Conservation (phyloP, 768 basidiomycete genomes). For the Hysterangium stoloniferum region DNA sequence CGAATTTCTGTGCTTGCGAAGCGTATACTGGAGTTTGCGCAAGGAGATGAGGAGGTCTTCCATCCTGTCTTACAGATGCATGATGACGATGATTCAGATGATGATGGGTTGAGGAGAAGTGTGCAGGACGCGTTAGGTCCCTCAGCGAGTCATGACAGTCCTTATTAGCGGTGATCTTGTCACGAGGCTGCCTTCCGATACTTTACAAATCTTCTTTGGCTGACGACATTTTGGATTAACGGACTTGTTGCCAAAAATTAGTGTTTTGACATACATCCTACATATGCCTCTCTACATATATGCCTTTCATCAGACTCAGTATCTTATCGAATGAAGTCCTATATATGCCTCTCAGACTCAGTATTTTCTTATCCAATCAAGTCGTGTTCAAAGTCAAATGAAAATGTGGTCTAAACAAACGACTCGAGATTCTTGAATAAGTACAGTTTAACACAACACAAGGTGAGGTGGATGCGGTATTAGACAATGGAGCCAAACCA, state of each 20-base stretch:
- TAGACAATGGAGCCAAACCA: constrained; percentile 13
- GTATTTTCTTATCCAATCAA: no score
- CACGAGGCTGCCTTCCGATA: no score
- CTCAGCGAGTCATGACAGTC: constrained; percentile 24
- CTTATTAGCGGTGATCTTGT: no score
- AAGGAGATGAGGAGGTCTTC: constrained; percentile 50
- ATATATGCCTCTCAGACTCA: no score
- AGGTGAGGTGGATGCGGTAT: constrained; percentile 13
- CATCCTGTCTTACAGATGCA: constrained; percentile 39
- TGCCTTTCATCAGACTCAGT: no score
- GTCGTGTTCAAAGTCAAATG: no score
- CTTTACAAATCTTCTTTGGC: no score
- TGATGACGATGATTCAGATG: constrained; percentile 52
- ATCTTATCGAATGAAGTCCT: no score
- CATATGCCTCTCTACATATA: no score
- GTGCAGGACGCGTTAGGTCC: constrained; percentile 75
- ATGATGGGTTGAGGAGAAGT: constrained; percentile 56
- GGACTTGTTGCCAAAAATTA: no score
- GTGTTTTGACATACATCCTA: no score
- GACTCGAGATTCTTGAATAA: constrained; percentile 13
- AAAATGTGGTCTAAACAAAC: constrained; percentile 7
- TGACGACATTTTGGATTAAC: no score
- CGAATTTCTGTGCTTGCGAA: constrained; percentile 84
- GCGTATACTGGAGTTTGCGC: constrained; percentile 82
- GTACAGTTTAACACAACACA: constrained; percentile 14